These are phyloP conservation scores for Nidularia sp. DNA, from an alignment of 768 basidiomycete genomes.

Conservation along the genomic window DNA sequence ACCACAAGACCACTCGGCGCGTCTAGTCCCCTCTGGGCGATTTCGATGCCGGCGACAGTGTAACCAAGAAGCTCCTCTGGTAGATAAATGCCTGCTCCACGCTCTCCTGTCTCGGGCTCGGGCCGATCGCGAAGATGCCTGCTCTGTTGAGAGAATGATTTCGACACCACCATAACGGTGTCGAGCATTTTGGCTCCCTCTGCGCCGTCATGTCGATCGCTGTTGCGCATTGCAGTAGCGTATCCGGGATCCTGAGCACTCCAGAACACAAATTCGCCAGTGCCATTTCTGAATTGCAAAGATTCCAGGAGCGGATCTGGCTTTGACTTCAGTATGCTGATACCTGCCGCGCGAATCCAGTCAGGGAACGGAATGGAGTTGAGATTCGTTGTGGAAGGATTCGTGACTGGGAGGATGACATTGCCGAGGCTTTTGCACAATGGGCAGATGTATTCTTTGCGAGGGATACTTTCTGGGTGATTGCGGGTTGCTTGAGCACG, in stretches of 20 bases:
- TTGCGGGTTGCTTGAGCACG: constrained; percentile 85
- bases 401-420: constrained; percentile 80
- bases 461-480: constrained; percentile 90
- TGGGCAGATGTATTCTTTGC: constrained; percentile 95
- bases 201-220: constrained; percentile 46
- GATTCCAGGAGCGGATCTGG: constrained; percentile 70
- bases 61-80: constrained; percentile 91
- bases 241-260: constrained; percentile 77
- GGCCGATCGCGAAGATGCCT: constrained; percentile 75
- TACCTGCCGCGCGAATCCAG: constrained; percentile 87
- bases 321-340: constrained; percentile 82
- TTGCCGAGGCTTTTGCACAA: constrained; percentile 97
- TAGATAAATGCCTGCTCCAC: constrained; percentile 84
- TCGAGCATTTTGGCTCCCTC: constrained; percentile 82
- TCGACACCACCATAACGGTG: constrained; percentile 75
- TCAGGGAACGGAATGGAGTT: constrained; percentile 71
- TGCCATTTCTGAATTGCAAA: constrained; percentile 73
- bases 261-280: constrained; percentile 90
- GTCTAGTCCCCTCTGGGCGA: constrained; percentile 65
- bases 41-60: constrained; percentile 79
- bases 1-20: constrained; percentile 45
- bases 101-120: constrained; percentile 67
- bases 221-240: constrained; percentile 45
- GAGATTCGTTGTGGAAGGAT: constrained; percentile 41
- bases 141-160: constrained; percentile 80